A percentile compares a stretch with the other conserved stretches of the same genome.
These are phyloP conservation scores for Gigaspora rosea DNA, from an alignment of 192 early-diverging fungal species.

Conservation along the genomic window DNA sequence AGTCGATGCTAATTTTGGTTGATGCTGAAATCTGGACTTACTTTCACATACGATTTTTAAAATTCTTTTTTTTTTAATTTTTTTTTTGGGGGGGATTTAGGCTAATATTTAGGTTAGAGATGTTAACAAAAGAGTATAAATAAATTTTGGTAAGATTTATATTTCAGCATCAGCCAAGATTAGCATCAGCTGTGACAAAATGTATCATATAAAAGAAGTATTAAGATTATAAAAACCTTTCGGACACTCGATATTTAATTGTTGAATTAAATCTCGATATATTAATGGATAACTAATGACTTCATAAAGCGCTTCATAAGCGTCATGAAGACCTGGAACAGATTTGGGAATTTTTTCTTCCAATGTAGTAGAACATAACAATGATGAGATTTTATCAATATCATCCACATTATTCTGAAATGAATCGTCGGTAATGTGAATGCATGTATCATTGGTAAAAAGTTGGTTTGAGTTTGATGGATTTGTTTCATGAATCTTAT, in stretches of 20 bases:
- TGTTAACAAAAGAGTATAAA: too few species aligned
- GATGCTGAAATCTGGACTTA: too few species aligned
- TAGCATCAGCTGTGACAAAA: too few species aligned
- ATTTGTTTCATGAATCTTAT: slow-evolving; percentile 9
- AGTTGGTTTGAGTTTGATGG: neutral
- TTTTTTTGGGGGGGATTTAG: too few species aligned
- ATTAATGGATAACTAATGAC: slow-evolving; percentile 76
- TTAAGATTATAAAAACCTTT: slow-evolving; percentile 49
- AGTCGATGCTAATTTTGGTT: too few species aligned
- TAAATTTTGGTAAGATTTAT: too few species aligned
- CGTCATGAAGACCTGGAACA: slow-evolving; percentile 73
- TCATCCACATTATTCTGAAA: neutral
- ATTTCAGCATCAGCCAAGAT: too few species aligned
- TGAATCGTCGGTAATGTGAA: neutral
- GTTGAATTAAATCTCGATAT: slow-evolving; percentile 60
- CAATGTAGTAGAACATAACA: neutral
- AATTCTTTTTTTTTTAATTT: too few species aligned
- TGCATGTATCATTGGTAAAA: slow-evolving; percentile 4
- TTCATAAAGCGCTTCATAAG: slow-evolving; percentile 73
- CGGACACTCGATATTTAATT: slow-evolving; percentile 77
- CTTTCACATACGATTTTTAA: too few species aligned
- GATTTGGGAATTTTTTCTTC: neutral
- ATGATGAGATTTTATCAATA: neutral
- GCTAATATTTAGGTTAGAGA: too few species aligned
- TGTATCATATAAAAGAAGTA: too few species aligned